A percentile compares a stretch with the other conserved stretches of the same genome.
Evolutionary conservation across 1,284 basidiomycete species (phyloP).

Genomic region (Neonothopanus nambi): DNA sequence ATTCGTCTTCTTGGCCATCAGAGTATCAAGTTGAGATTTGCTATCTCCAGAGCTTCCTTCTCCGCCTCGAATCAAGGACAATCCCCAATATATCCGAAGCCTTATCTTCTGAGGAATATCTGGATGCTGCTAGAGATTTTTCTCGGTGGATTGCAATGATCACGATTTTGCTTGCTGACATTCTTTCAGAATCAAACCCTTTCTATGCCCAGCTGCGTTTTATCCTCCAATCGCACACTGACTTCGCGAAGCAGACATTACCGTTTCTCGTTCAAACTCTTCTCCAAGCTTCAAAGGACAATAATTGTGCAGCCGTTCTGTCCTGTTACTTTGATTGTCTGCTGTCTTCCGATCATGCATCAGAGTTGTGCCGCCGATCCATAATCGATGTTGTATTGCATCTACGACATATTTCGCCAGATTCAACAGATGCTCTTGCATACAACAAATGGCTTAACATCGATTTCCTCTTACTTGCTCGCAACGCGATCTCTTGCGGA

Average conservation of each 20-base stretch:
- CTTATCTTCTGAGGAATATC: slow-evolving; percentile 34
- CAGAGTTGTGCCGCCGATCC: slow-evolving; percentile 52
- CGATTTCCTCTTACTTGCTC: slow-evolving; percentile 72
- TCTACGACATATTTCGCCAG: slow-evolving; percentile 66
- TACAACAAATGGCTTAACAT: slow-evolving; percentile 86
- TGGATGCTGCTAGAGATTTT: slow-evolving; percentile 49
- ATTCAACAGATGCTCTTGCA: slow-evolving; percentile 50
- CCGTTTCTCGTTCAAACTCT: slow-evolving; percentile 77
- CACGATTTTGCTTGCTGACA: slow-evolving; percentile 60
- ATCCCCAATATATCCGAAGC: slow-evolving; percentile 38
- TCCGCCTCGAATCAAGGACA: slow-evolving; percentile 29
- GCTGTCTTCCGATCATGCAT: slow-evolving; percentile 44
- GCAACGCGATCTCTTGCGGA: slow-evolving; percentile 75
- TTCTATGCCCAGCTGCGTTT: slow-evolving; percentile 73
- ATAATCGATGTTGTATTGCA: slow-evolving; percentile 83
- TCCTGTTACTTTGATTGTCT: slow-evolving; percentile 69
- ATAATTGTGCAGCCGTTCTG: slow-evolving; percentile 30
- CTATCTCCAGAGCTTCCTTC: slow-evolving; percentile 50
- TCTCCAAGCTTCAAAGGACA: slow-evolving; percentile 43
- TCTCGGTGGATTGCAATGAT: slow-evolving; percentile 67
- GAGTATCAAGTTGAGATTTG: slow-evolving; percentile 52
- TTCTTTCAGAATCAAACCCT: slow-evolving; percentile 50
- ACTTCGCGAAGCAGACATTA: slow-evolving; percentile 67
- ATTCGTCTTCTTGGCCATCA: slow-evolving; percentile 36
- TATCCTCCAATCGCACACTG: slow-evolving; percentile 54